A percentile compares a stretch with the other conserved stretches of the same genome.
These are phyloP conservation scores for Solanum dulcamara DNA, from an alignment of 257 asterid species.

Conservation along the genomic window DNA sequence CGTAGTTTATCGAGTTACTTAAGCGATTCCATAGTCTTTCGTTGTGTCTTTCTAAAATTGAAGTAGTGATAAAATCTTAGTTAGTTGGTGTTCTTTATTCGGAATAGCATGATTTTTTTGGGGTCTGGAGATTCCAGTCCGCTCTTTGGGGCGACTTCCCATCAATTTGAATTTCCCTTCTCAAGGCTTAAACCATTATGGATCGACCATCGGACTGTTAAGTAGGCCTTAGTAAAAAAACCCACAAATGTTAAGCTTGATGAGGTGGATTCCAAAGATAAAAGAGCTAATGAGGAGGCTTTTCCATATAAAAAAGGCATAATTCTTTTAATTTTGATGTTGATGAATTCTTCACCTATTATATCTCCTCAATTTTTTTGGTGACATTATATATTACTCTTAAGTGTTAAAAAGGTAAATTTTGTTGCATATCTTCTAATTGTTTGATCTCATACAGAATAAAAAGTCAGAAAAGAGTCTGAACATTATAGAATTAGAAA, in stretches of 20 bases:
- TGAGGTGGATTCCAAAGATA: background rate
- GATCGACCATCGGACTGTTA: background rate
- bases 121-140: background rate
- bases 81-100: background rate
- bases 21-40: background rate
- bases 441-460: background rate
- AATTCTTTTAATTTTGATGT: background rate
- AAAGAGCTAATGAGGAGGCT: background rate
- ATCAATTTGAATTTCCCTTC: background rate
- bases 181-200: background rate
- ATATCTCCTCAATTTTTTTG: background rate
- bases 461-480: background rate
- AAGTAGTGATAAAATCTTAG: background rate
- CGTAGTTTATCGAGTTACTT: background rate
- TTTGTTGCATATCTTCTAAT: background rate
- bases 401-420: background rate
- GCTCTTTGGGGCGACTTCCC: background rate
- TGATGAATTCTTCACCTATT: background rate
- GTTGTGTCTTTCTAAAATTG: background rate
- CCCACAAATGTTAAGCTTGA: background rate
- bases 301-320: background rate
- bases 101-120: background rate
- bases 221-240: background rate
- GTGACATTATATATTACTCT: background rate
- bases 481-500: background rate